These are phyloP conservation scores for Hymenoscyphus fraxineus DNA, from an alignment of 2,329 filamentous ascomycete species.

Conservation along the genomic window DNA sequence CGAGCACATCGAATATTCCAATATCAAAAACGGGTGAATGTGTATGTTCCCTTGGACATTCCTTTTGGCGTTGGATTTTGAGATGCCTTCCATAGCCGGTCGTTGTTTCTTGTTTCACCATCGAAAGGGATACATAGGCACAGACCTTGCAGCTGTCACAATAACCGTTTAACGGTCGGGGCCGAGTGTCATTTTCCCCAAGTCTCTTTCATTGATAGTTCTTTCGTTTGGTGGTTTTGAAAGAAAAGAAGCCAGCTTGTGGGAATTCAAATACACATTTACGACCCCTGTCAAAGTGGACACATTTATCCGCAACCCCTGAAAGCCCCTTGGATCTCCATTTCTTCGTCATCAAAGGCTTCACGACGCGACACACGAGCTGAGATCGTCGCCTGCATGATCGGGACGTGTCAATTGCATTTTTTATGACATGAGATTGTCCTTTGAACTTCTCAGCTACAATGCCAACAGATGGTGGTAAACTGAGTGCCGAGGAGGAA, in stretches of 20 bases:
- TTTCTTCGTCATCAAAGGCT: neutral
- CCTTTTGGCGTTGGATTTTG: neutral
- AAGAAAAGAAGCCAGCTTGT: neutral
- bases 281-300: neutral
- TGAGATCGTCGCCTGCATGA: neutral
- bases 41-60: neutral
- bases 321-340: neutral
- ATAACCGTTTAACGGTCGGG: neutral
- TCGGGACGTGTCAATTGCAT: neutral
- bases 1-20: too few species aligned
- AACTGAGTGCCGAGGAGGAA: neutral
- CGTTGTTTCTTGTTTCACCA: neutral
- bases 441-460: neutral
- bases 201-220: neutral
- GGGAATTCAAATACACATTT: neutral
- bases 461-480: neutral
- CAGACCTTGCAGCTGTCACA: neutral
- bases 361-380: neutral
- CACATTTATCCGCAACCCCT: neutral
- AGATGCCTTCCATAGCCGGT: neutral
- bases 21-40: too few species aligned
- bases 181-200: neutral
- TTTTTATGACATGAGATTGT: neutral
- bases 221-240: neutral
- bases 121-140: neutral